Conservation (phyloP, 2,329 filamentous ascomycete genomes). For the Diaporthe ilicicola region DNA sequence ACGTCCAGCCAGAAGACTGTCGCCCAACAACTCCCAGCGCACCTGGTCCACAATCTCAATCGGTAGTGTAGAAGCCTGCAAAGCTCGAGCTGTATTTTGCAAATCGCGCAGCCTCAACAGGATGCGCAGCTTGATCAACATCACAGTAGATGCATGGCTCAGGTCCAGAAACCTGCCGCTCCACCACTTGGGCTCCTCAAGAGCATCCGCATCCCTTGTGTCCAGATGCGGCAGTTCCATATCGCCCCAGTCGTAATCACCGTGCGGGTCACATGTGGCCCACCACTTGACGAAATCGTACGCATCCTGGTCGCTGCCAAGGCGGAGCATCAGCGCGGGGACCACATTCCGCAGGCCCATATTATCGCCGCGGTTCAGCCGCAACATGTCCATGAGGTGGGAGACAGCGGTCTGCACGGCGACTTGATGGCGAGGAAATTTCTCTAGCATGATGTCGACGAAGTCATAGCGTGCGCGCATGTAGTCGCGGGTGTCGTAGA, state of each 20-base stretch:
- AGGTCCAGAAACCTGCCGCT: neutral
- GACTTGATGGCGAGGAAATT: slow-evolving; percentile 41
- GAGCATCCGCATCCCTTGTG: slow-evolving; percentile 47
- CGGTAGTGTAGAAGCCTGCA: rapidly evolving
- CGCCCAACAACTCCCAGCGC: neutral
- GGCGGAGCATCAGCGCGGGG: slow-evolving; percentile 41
- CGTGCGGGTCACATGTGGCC: slow-evolving; percentile 31
- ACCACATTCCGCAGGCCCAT: slow-evolving; percentile 36
- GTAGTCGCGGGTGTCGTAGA: slow-evolving; percentile 45
- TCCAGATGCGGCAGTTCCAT: slow-evolving; percentile 43
- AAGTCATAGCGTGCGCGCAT: slow-evolving; percentile 44
- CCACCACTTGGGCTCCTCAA: slow-evolving; percentile 44
- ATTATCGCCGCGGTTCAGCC: slow-evolving; percentile 35
- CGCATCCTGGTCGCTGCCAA: slow-evolving; percentile 45
- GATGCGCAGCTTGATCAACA: neutral
- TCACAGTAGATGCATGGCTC: too few relatives aligned
- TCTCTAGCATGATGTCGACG: slow-evolving; percentile 38
- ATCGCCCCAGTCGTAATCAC: slow-evolving; percentile 47
- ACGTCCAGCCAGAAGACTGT: neutral
- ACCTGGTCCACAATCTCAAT: neutral
- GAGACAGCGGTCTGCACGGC: slow-evolving; percentile 38
- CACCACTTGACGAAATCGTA: slow-evolving; percentile 61
- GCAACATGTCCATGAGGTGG: slow-evolving; percentile 25
- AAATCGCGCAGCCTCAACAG: neutral
- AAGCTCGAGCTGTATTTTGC: neutral